A percentile compares a stretch with the other conserved stretches of the same genome.
phyloP scores from a whole-genome alignment of 805 yeast genomes.

The Hanseniaspora nectarophila region DNA sequence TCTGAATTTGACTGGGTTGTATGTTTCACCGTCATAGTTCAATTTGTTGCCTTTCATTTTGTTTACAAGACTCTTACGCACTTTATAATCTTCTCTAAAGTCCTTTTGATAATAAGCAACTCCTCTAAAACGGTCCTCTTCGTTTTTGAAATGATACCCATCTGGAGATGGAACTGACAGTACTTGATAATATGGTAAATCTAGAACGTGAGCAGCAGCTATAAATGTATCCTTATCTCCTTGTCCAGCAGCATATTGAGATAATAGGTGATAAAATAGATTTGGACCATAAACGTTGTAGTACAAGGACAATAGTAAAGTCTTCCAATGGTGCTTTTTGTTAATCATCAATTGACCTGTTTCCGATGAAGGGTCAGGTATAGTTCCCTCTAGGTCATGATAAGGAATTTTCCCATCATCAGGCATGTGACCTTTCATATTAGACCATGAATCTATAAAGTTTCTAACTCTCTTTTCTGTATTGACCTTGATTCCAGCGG shows the following conservation, averaged over 20 bases:
- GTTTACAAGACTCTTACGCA: conserved; percentile 14
- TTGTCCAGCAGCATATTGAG: conserved; percentile 69
- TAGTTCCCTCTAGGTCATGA: conserved; percentile 51
- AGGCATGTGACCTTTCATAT: conserved; percentile 22
- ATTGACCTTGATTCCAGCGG: conserved; percentile 47
- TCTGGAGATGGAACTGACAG: conserved; percentile 29
- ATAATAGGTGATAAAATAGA: conserved; percentile 54
- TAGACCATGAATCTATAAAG: conserved; percentile 28
- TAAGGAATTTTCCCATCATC: conserved; percentile 29
- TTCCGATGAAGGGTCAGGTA: conserved; percentile 62
- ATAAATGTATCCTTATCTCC: conserved; percentile 72
- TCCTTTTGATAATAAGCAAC: conserved; percentile 69
- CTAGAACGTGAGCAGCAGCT: conserved; percentile 45
- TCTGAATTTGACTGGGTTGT: conserved; percentile 13
- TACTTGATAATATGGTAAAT: conserved; percentile 40
- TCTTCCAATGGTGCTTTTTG: conserved; percentile 45
- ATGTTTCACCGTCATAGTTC: conserved; percentile 8
- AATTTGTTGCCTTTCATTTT: conserved; percentile 2
- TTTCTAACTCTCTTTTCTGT: conserved; percentile 30
- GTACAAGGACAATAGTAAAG: conserved; percentile 49
- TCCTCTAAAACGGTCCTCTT: conserved; percentile 40
- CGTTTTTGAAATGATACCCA: conserved; percentile 27
- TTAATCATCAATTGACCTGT: conserved; percentile 60
- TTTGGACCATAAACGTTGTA: conserved; percentile 59
- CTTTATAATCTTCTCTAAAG: conserved; percentile 47